Evolutionary conservation across 2,329 filamentous ascomycete genomes (phyloP).

Genomic region (Ophiosphaerella narmari): DNA sequence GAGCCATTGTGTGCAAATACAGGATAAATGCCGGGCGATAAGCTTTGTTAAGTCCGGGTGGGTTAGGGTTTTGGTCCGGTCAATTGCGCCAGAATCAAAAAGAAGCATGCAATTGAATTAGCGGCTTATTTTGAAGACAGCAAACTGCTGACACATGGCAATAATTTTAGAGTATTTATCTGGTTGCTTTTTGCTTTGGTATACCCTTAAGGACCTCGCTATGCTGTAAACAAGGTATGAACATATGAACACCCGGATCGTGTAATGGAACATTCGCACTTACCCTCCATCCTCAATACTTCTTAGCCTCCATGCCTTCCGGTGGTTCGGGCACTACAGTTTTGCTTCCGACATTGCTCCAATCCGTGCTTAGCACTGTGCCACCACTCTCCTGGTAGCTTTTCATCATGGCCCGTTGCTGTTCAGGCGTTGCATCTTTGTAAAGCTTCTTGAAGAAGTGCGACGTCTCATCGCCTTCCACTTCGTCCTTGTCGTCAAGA

Average conservation of each 20-base stretch:
- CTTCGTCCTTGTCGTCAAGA: slow-evolving; percentile 58
- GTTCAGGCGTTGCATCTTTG: slow-evolving; percentile 74
- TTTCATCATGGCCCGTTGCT: slow-evolving; percentile 95
- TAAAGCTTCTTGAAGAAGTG: slow-evolving; percentile 91
- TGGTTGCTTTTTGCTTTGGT: too few relatives aligned
- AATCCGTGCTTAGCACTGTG: slow-evolving; percentile 89
- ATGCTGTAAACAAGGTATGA: background rate
- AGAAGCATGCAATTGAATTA: too few relatives aligned
- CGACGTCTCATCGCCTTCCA: slow-evolving; percentile 68
- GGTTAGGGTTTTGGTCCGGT: too few relatives aligned
- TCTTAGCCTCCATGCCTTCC: slow-evolving; percentile 76
- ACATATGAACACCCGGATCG: background rate
- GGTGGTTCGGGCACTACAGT: slow-evolving; percentile 75
- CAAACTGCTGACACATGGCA: too few relatives aligned
- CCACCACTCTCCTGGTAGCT: slow-evolving; percentile 93
- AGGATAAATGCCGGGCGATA: too few relatives aligned
- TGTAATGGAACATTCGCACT: background rate
- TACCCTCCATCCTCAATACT: slow-evolving; percentile 49
- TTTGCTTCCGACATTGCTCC: slow-evolving; percentile 76
- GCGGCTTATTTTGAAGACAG: too few relatives aligned
- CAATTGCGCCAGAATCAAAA: too few relatives aligned
- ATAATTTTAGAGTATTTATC: too few relatives aligned
- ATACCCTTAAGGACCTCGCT: too few relatives aligned
- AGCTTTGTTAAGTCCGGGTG: too few relatives aligned
- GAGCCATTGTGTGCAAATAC: too few relatives aligned